Percentiles rank a stretch among this genome's conserved stretches.
These are phyloP conservation scores for Alternaria ethzedia DNA, from an alignment of 2,329 filamentous ascomycete genomes.

Conservation along the genomic window DNA sequence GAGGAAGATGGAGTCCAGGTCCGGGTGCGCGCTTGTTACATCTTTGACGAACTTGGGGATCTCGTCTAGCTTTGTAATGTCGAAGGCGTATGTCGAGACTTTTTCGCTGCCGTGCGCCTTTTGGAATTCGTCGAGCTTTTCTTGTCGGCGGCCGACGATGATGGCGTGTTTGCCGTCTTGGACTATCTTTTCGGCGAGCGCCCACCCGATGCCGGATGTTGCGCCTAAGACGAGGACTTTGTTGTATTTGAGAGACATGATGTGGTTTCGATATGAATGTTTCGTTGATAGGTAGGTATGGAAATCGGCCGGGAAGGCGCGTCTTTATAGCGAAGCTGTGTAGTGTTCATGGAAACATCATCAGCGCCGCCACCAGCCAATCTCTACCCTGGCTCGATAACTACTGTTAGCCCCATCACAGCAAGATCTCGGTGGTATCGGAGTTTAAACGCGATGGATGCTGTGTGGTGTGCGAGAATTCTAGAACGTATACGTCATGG, in stretches of 20 bases:
- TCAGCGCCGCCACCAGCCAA: neutral
- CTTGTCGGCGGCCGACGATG: constrained; percentile 58
- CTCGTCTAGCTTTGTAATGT: constrained; percentile 58
- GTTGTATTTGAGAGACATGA: constrained; percentile 57
- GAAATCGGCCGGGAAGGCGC: neutral
- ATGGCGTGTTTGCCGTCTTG: constrained; percentile 56
- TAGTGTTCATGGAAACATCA: constrained; percentile 3
- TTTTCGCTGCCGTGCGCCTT: constrained; percentile 55
- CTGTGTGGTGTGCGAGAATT: neutral
- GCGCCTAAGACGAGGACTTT: constrained; percentile 63
- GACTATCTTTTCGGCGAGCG: constrained; percentile 58
- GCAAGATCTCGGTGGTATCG: neutral
- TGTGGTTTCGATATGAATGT: constrained; percentile 8
- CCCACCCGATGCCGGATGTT: constrained; percentile 59
- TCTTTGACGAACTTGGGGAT: constrained; percentile 55
- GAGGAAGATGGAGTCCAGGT: constrained; percentile 60
- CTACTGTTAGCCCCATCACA: neutral
- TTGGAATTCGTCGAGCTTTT: constrained; percentile 58
- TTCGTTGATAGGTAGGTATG: neutral
- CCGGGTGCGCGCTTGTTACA: constrained; percentile 54
- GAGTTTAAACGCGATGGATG: neutral
- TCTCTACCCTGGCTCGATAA: neutral
- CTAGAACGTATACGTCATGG: constrained; percentile 6
- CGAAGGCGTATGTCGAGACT: constrained; percentile 54
- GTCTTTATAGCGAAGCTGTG: constrained; percentile 1